Percentiles rank a stretch among this genome's conserved stretches.
phyloP scores from a whole-genome alignment of 768 basidiomycete species.

The Suillus brevipes region DNA sequence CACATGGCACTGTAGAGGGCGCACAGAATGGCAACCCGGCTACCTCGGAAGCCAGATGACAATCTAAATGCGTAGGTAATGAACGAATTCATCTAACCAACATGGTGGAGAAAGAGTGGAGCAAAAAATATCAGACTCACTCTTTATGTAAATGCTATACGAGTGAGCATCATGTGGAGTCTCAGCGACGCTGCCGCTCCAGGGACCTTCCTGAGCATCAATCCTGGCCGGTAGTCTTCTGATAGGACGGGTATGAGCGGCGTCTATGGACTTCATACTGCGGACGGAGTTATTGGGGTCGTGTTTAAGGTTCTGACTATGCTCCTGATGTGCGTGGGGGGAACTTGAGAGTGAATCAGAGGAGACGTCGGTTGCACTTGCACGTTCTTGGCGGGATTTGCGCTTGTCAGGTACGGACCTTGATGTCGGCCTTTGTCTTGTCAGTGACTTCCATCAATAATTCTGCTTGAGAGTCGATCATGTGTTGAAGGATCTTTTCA shows the following conservation, averaged over 20 bases:
- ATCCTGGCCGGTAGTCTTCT: conserved; percentile 58
- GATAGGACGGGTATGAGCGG: conserved; percentile 40
- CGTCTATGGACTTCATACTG: conserved; percentile 45
- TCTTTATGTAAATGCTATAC: conserved; percentile 88
- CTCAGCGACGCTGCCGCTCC: conserved; percentile 88
- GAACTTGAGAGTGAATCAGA: conserved; percentile 30
- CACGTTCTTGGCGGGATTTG: conserved; percentile 37
- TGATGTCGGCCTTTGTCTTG: conserved; percentile 80
- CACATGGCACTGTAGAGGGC: conserved; percentile 19
- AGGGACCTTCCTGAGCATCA: conserved; percentile 78
- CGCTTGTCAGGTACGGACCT: conserved; percentile 34
- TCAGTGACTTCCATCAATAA: no score
- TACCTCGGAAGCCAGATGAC: conserved; percentile 24
- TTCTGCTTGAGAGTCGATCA: conserved; percentile 63
- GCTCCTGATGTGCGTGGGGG: conserved; percentile 32
- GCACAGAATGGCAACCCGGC: conserved; percentile 23
- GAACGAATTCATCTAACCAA: conserved; percentile 18
- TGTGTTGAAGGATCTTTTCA: conserved; percentile 63
- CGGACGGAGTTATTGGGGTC: conserved; percentile 27
- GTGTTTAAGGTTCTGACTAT: conserved; percentile 13
- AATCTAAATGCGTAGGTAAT: conserved; percentile 21
- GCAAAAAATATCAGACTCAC: conserved; percentile 46
- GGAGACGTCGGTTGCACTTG: conserved; percentile 39
- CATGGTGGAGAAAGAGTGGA: conserved; percentile 25
- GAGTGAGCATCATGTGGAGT: conserved; percentile 67